Base-by-base conservation (phyloP, 441 rosid genomes). In the Manihot esculenta region DNA sequence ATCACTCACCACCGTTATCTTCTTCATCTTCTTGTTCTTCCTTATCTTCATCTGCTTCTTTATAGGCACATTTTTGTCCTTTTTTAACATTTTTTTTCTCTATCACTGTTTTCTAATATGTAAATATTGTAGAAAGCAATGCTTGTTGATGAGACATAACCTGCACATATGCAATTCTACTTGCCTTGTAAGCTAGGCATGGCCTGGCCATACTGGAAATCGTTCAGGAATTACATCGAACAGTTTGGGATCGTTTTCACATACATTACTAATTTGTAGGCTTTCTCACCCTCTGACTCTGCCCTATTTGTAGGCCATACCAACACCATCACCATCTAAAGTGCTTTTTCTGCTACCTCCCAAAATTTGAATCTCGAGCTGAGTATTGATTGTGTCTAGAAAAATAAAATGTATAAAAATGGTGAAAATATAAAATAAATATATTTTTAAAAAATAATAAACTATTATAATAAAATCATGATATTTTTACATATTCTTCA, bases 11-110 rank as follows among this genome's bases (percentile, higher is more conserved):
- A 24, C 74, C 86, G 6, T 26, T 68, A 61, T 82, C 90, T 50
- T 64, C 82, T 26, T 75, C 82, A 30, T 74, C 83, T 20, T 80
- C 82, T 64, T 80, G 81, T 64, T 76, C 80, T 27, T 80, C 84
- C 48, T 63, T 54, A 13, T 76, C 80, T 1, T 69, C 83, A 44
- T 71, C 84, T 14, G 71, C 74, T 72, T 79, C 85, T 47, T 64
- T 77, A 24, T 59, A 72, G 70, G 70, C 41, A 55, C 45, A 24
- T 47, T 30, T 45, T 38, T 21, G 1, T 23, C 23, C 10, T 50
- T 65, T 13, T 23, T 48, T 24, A 51, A 44, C 0, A 1, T 4
- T 6, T 0, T 41, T 66, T 21, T 45, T 45, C 42, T 23, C 55
- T 50, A 12, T 48, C 13, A 4, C 30, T 62, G 67, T n/a, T 35